These are phyloP conservation scores for Aspergillus nomiae DNA, from an alignment of 2,329 filamentous ascomycete species.

Conservation along the genomic window DNA sequence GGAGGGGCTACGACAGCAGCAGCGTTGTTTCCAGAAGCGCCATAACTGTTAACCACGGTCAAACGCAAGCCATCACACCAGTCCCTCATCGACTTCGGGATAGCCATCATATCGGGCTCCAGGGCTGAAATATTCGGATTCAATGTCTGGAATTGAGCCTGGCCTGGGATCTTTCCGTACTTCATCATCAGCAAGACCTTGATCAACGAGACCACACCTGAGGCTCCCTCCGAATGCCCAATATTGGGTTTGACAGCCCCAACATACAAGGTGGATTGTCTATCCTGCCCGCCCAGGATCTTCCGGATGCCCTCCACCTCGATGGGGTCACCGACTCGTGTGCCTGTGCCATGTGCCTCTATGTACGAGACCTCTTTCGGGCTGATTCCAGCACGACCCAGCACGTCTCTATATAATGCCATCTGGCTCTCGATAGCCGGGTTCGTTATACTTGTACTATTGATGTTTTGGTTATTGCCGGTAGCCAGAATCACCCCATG, in stretches of 20 bases:
- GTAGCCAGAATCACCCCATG: slow-evolving; percentile 40
- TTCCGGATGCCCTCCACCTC: slow-evolving; percentile 26
- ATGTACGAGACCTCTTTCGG: slow-evolving; percentile 29
- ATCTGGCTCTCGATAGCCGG: slow-evolving; percentile 20
- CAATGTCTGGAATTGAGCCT: slow-evolving; percentile 27
- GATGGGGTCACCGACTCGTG: slow-evolving; percentile 31
- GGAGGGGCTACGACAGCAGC: neutral
- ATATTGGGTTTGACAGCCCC: slow-evolving; percentile 34
- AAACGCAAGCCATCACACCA: slow-evolving; percentile 22
- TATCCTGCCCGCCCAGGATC: slow-evolving; percentile 16
- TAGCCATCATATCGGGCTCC: slow-evolving; percentile 10
- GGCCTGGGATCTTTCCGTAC: slow-evolving; percentile 24
- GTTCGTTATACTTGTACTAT: slow-evolving; percentile 17
- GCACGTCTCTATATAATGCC: slow-evolving; percentile 29
- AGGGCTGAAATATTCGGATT: slow-evolving; percentile 20
- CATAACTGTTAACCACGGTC: slow-evolving; percentile 27
- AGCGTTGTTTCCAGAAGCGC: slow-evolving; percentile 18
- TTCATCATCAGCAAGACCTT: slow-evolving; percentile 34
- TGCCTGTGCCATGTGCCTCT: slow-evolving; percentile 37
- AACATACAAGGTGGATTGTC: no score
- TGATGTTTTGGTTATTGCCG: slow-evolving; percentile 29
- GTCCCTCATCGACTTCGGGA: slow-evolving; percentile 15
- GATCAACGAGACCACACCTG: slow-evolving; percentile 32
- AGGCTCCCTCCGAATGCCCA: slow-evolving; percentile 37
- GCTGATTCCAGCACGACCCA: slow-evolving; percentile 20